Percentiles rank a stretch among this genome's conserved stretches.
Conservation (phyloP, 257 asterid species). For the Capsicum pubescens region DNA sequence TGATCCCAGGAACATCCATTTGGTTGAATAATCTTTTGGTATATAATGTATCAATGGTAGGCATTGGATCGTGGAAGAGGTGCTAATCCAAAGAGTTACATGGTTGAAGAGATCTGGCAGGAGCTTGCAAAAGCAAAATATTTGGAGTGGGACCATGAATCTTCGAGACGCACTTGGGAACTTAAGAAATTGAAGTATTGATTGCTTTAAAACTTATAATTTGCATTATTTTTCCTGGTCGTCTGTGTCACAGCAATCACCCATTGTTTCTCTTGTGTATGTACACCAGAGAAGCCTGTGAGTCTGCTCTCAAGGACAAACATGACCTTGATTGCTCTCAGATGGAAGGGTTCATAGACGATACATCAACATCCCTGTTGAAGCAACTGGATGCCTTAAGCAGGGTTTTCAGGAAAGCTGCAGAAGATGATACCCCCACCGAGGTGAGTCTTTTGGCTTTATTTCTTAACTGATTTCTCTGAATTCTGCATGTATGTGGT, state of each 20-base stretch:
- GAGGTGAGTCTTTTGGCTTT: conserved; percentile 50
- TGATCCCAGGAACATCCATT: not conserved
- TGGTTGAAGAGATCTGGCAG: conserved; percentile 96
- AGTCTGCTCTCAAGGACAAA: conserved; percentile 71
- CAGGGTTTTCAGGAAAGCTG: conserved; percentile 63
- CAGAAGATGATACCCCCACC: conserved; percentile 67
- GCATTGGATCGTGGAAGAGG: conserved; percentile 86
- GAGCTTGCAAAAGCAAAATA: conserved; percentile 91
- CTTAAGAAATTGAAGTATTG: conserved; percentile 72
- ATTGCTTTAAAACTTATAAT: not conserved
- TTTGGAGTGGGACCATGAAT: conserved; percentile 75
- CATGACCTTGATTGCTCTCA: conserved; percentile 44
- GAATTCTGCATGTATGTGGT: not conserved
- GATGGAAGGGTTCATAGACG: conserved; percentile 64
- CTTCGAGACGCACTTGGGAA: conserved; percentile 71
- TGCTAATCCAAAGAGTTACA: conserved; percentile 66
- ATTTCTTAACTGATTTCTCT: conserved; percentile 22
- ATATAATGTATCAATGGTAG: conserved; percentile 41
- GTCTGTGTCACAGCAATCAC: not conserved
- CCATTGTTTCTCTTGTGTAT: conserved; percentile 28
- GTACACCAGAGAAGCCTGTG: conserved; percentile 67
- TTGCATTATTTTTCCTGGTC: not conserved
- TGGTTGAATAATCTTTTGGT: not conserved
- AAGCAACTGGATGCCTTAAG: conserved; percentile 61
- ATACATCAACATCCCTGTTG: conserved; percentile 33